phyloP scores from a whole-genome alignment of 1,284 basidiomycete species.

The Leccinum pallidistipes region DNA sequence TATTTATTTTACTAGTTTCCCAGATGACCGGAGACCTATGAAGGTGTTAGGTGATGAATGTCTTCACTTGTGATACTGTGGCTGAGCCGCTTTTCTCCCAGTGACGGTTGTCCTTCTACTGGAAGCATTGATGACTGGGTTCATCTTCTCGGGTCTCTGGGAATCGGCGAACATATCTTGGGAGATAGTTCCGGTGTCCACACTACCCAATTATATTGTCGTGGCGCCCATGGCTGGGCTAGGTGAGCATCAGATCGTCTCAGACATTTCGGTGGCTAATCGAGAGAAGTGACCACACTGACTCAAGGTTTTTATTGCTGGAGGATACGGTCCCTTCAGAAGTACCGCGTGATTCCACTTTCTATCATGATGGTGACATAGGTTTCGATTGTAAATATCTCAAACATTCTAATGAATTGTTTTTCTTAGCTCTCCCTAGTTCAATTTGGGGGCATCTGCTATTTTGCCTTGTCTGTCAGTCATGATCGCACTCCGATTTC shows the following conservation, averaged over 20 bases:
- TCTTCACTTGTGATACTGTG: background rate
- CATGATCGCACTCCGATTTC: too few relatives aligned
- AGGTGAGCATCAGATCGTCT: background rate
- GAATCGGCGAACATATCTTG: too few relatives aligned
- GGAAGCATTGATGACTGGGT: background rate
- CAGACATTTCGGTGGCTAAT: slow-evolving; percentile 3
- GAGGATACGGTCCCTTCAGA: background rate
- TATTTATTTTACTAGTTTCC: background rate
- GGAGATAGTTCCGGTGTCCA: too few relatives aligned
- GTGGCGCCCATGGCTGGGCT: background rate
- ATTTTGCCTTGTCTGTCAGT: too few relatives aligned
- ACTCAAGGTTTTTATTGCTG: background rate
- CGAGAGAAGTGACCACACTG: background rate
- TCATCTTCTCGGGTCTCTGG: too few relatives aligned
- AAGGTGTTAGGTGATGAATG: background rate
- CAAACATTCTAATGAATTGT: background rate
- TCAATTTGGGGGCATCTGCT: too few relatives aligned
- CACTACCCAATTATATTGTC: too few relatives aligned
- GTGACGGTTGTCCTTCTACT: background rate
- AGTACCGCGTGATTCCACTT: background rate
- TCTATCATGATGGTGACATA: background rate
- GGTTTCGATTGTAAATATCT: background rate
- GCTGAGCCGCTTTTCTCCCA: background rate
- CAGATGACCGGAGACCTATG: background rate
- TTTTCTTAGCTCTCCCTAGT: too few relatives aligned